These are phyloP conservation scores for Penicillium corylophilum DNA, from an alignment of 2,329 filamentous ascomycete genomes.

Conservation along the genomic window DNA sequence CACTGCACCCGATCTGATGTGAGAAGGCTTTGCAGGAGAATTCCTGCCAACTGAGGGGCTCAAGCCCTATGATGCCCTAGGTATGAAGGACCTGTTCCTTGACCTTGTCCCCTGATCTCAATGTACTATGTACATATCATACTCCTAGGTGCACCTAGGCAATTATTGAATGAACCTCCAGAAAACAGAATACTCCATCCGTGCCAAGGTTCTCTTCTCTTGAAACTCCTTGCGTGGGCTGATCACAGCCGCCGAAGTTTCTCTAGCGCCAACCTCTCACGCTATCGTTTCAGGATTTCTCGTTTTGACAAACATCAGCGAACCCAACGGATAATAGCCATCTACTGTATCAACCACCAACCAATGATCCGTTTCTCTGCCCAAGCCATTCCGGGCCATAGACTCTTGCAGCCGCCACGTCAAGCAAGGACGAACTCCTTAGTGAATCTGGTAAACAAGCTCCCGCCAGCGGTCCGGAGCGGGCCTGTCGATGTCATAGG, in stretches of 20 bases:
- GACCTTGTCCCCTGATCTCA: no score
- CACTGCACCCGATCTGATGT: background rate
- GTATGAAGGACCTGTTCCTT: background rate
- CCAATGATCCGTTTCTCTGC: background rate
- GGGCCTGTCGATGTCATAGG: background rate
- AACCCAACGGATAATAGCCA: background rate
- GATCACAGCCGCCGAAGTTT: background rate
- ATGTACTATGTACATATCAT: background rate
- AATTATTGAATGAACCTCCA: background rate
- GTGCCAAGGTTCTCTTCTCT: background rate
- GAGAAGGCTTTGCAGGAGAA: background rate
- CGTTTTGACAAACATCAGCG: background rate
- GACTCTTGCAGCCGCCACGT: conserved; percentile 6
- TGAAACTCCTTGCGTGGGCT: background rate
- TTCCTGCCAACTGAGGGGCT: background rate
- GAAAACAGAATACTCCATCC: background rate
- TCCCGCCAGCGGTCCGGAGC: conserved; percentile 2
- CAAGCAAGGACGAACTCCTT: conserved; percentile 10
- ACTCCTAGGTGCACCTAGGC: background rate
- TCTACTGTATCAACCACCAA: conserved; percentile 4
- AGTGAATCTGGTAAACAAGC: conserved; percentile 1
- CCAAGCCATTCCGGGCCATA: conserved; percentile 8
- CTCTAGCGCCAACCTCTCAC: conserved; percentile 3
- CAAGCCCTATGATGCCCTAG: background rate
- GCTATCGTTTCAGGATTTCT: conserved; percentile 5